Base-by-base conservation (phyloP, 495 filamentous ascomycete genomes). In the Lophiostoma macrostomum region DNA sequence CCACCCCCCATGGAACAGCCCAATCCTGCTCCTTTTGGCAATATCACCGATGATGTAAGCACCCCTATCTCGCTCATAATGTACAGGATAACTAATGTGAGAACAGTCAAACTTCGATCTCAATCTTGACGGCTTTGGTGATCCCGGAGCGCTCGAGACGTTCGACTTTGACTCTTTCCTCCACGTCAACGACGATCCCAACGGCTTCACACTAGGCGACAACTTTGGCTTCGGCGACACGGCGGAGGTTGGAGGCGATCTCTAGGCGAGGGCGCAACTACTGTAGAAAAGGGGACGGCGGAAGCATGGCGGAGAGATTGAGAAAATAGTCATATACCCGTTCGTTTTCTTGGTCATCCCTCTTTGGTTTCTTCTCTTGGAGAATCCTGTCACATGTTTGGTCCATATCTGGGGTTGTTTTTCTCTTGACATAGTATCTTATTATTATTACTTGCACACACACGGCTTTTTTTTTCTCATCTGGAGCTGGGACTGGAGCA, bases 81-180 rank as follows among this genome's bases (percentile, higher is more conserved):
- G n/a, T n/a, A n/a, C n/a, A 20, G 29, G 18, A 42, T 13, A 73
- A 72, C 60, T 63, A 65, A 74, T 36, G 61, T 73, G 30, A 64
- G 46, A 14, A n/a, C 29, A 45, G 46, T 31, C 20, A 14, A 19
- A 50, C 13, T 25, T 28, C 22, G 22, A 48, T 39, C 14, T 34
- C 19, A 38, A 28, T 27, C 20, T 32, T 24, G 7, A 22, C 20
- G 25, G 25, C 32, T 60, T 64, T 20, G 55, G 56, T 30, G 38
- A 19, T n/a, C 12, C 24, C 37, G 79, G 91, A 66, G 84, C 94
- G n/a, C 73, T 97, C 40, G 85, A 89, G 64, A 86, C 87, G 61
- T 97, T 97, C 60, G 91, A 97, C 69, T 97, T 97, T 67, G 91
- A 97, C 69, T 89, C 87, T 0, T 97, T 96, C 79, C 73, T 97